These are phyloP conservation scores for Cladophialophora bantiana DNA, from an alignment of 2,329 filamentous ascomycete genomes.

Conservation along the genomic window DNA sequence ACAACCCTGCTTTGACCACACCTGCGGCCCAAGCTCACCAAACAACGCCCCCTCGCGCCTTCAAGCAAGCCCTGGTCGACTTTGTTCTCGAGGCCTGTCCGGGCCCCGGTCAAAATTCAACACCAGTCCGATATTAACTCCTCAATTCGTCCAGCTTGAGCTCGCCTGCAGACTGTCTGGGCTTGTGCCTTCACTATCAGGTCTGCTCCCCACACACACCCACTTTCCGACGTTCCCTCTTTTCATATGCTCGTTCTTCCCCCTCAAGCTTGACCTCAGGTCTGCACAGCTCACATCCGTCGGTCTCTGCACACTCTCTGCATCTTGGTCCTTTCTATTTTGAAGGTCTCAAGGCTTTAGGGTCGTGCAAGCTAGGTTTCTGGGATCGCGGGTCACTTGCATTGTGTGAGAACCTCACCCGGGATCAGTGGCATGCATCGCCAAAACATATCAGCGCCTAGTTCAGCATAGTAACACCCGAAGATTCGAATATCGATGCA, in stretches of 20 bases:
- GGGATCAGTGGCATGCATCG: slow-evolving; percentile 26
- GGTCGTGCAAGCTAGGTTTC: slow-evolving; percentile 17
- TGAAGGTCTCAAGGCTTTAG: slow-evolving; percentile 19
- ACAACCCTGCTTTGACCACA: slow-evolving; percentile 21
- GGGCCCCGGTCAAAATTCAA: slow-evolving; percentile 18
- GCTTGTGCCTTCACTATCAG: slow-evolving; percentile 17
- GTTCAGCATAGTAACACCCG: slow-evolving; percentile 18
- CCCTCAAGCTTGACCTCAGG: slow-evolving; percentile 25
- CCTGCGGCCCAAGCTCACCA: slow-evolving; percentile 30
- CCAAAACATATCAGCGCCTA: slow-evolving; percentile 16
- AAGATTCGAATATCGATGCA: slow-evolving; percentile 37
- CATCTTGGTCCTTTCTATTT: slow-evolving; percentile 10
- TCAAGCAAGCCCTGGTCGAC: slow-evolving; percentile 28
- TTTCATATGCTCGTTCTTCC: slow-evolving; percentile 35
- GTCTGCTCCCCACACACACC: slow-evolving; percentile 29
- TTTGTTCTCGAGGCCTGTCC: slow-evolving; percentile 22
- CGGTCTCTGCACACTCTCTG: slow-evolving; percentile 11
- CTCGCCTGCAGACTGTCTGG: slow-evolving; percentile 24
- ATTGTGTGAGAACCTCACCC: slow-evolving; percentile 20
- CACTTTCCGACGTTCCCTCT: slow-evolving; percentile 21
- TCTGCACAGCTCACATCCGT: slow-evolving; percentile 11
- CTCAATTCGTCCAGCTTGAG: slow-evolving; percentile 27
- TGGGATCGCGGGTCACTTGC: slow-evolving; percentile 35
- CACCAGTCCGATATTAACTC: slow-evolving; percentile 26
- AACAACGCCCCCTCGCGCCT: slow-evolving; percentile 27